Base-by-base conservation (phyloP, 2,329 filamentous ascomycete genomes). In the Ramularia collo-cygni region DNA sequence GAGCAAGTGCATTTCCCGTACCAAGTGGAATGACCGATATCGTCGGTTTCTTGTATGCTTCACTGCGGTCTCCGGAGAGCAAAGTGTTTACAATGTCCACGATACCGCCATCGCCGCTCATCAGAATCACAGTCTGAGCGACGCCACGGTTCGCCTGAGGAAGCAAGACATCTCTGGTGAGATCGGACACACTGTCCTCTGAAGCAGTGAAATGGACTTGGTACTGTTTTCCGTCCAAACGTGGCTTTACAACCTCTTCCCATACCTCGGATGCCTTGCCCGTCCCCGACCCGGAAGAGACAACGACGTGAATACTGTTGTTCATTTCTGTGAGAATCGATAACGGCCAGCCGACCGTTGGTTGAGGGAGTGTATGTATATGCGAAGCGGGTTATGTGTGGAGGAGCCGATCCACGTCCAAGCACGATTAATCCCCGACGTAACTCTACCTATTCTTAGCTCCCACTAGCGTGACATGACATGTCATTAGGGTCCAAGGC, bases 31-130 rank as follows among this genome's bases (percentile, higher is more conserved):
- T n/a, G 4, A 80, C 54, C 1, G 65, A 58, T 44, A 84, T 71
- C 2, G 72, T 67, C 0, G 82, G 77, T 40, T 77, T 76, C 44
- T 58, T 48, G 41, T 63, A 62, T 2, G 67, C 71, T 12, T 66
- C 77, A 35, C 55, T n/a, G n/a, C n/a, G n/a, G n/a, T n/a, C n/a
- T 4, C 46, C 46, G 33, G 55, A 48, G 3, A 68, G 55, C 0
- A 83, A 69, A 2, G 75, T 76, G 57, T 95, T 93, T 43, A 95
- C 69, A 1, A 92, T 68, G 53, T 96, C 90, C 13, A 88, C 75
- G 2, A 94, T 63, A 4, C 88, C 90, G 10, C 90, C 90, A 60
- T 96, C 90, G 5, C 90, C 90, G 35, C 84, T 90, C 4, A 95
- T 71, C 9, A 96, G 72, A 19, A 95, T 64, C 17, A 95, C 71